These are phyloP conservation scores for Syzygium malaccense DNA, from an alignment of 441 rosid genomes.

Conservation along the genomic window DNA sequence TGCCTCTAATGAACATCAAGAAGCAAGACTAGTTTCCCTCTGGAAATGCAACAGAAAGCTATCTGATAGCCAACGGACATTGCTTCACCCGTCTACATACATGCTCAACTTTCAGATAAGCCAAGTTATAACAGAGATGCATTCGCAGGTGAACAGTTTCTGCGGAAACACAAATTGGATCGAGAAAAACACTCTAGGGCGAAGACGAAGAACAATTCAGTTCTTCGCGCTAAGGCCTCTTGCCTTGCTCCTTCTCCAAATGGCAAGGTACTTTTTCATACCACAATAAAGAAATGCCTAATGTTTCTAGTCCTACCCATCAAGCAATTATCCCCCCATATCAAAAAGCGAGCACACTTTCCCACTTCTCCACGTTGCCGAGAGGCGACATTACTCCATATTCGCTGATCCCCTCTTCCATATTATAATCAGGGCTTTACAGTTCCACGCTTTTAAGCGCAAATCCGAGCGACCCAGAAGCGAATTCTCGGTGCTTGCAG, in stretches of 20 bases:
- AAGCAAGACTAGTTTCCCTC: neutral
- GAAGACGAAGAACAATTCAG: neutral
- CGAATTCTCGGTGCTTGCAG: neutral
- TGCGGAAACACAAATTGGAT: neutral
- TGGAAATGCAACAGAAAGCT: neutral
- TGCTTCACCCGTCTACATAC: neutral
- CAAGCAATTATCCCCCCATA: neutral
- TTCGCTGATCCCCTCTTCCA: neutral
- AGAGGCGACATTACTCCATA: neutral
- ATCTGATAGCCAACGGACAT: neutral
- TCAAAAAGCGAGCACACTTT: neutral
- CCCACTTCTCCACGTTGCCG: neutral
- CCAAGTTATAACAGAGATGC: neutral
- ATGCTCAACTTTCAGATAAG: neutral
- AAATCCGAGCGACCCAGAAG: neutral
- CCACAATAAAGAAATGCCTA: neutral
- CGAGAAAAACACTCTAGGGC: neutral
- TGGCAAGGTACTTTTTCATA: neutral
- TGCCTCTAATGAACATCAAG: neutral
- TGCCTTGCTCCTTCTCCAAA: neutral
- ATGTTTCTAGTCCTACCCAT: neutral
- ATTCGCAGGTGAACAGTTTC: neutral
- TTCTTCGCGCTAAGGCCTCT: neutral
- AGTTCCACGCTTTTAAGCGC: neutral
- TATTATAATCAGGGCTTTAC: neutral